Evolutionary conservation across 2,329 filamentous ascomycete species (phyloP).

Genomic region (Dactylonectria macrodidyma): DNA sequence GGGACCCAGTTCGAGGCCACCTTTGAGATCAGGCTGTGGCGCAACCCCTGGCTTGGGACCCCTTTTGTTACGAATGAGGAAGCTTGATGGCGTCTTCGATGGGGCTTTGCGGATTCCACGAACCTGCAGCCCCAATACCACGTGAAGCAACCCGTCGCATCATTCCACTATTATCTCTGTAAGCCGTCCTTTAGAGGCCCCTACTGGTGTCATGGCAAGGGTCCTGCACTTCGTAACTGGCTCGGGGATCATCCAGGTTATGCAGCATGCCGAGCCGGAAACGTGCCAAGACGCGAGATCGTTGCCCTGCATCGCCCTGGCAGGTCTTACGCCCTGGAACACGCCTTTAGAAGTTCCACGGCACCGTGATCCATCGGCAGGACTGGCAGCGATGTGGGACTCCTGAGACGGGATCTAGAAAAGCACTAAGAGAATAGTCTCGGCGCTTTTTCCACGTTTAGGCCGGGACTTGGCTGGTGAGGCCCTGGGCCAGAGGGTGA

Average conservation of each 20-base stretch:
- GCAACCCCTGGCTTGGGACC: neutral
- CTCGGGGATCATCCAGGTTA: neutral
- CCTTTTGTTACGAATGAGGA: constrained; percentile 4
- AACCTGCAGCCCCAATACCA: neutral
- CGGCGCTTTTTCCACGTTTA: neutral
- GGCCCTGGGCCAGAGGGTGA: neutral
- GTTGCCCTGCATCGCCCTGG: neutral
- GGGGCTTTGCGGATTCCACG: neutral
- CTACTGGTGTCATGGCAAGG: neutral
- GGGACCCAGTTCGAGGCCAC: neutral
- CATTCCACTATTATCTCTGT: neutral
- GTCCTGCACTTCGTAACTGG: neutral
- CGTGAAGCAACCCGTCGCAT: neutral
- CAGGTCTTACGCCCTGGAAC: neutral
- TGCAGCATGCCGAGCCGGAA: neutral
- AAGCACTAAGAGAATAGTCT: neutral
- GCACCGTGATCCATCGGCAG: neutral
- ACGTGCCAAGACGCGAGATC: neutral
- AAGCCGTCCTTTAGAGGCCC: neutral
- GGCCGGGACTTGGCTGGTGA: neutral
- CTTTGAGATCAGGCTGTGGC: neutral
- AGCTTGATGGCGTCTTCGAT: neutral
- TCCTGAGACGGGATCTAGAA: neutral
- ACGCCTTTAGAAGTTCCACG: neutral
- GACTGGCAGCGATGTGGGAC: neutral